Evolutionary conservation across 768 basidiomycete species (phyloP), one percentile per base, ranked within the genome.

Genomic region (Saitozyma sp.): DNA sequence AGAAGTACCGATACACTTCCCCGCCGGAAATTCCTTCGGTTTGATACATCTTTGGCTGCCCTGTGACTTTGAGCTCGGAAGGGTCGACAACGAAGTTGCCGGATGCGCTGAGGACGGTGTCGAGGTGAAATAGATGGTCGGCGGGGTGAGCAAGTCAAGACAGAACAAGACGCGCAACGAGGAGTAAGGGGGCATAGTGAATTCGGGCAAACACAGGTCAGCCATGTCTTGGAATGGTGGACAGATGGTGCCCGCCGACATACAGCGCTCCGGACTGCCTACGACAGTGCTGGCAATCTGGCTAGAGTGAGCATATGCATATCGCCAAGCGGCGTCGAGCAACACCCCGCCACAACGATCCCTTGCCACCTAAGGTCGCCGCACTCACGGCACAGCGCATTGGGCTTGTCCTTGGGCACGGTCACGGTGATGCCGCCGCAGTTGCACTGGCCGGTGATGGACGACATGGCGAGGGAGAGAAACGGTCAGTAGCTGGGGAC

Each of bases 391-490:
- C 62, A 63, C 16, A 59, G 39, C 6, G 42, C 58, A 8, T 40
- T 43, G n/a, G 17, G n/a, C 6, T 37, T 14, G 14, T 40, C 39
- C 9, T 29, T 54, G n/a, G 63, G 63, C 8, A 64, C 59, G 17
- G 57, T 59, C 1, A 59, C 57, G 38, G 53, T 59, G 53, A 64
- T 59, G 16, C 29, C 42, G 1, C 63, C 63, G 58, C 63, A 64
- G 38, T 42, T 50, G 46, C 63, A 64, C 9, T 50, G 20, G n/a
- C 63, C 63, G 1, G 10, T 38, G 52, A 64, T 43, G 10, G 14
- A 53, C 1, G 62, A 57, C 52, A 54, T 61, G 8, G 10, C 53
- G 16, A 58, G 29, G 50, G 9, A 13, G 14, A 48, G 46, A 14
- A 14, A 48, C 6, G 46, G 29, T 5, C 46, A 48, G 46, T 50